Evolutionary conservation across 176 grass and related monocot species (phyloP).

Genomic region (Aechmea fasciata): DNA sequence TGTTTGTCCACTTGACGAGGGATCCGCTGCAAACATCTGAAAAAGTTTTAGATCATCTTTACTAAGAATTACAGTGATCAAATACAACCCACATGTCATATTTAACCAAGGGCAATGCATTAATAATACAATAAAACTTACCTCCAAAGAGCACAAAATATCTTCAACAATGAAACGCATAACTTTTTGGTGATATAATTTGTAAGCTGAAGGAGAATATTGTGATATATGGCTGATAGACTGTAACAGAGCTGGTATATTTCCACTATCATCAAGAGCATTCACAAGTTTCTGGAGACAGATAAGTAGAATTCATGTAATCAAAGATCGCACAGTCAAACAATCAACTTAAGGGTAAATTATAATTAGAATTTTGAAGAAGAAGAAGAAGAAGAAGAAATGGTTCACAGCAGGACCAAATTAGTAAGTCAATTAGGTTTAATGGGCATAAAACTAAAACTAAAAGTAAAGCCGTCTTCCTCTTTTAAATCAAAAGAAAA

Average conservation of each 20-base stretch:
- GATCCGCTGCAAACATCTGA: slow-evolving; percentile 36
- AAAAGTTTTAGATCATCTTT: background rate
- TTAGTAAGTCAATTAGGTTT: no score
- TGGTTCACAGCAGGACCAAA: background rate
- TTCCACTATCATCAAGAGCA: slow-evolving; percentile 35
- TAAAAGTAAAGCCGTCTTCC: background rate
- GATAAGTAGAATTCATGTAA: background rate
- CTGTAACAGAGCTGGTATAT: slow-evolving; percentile 68
- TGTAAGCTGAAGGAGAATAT: slow-evolving; percentile 51
- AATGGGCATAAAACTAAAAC: background rate
- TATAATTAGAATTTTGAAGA: background rate
- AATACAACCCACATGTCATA: background rate
- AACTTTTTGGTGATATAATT: slow-evolving; percentile 45
- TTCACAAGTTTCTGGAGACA: slow-evolving; percentile 63
- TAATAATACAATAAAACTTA: slow-evolving; percentile 24
- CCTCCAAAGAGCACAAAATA: slow-evolving; percentile 53
- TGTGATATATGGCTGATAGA: slow-evolving; percentile 70
- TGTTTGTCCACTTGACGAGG: slow-evolving; percentile 34
- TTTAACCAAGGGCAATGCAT: background rate
- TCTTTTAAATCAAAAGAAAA: no score
- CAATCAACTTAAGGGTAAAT: background rate
- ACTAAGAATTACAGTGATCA: slow-evolving; percentile 1
- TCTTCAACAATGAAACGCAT: slow-evolving; percentile 40
- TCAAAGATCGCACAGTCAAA: background rate
- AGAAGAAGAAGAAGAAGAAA: background rate